Conservation (phyloP, 352 stramenopile species). For the Phytophthora chlamydospora region DNA sequence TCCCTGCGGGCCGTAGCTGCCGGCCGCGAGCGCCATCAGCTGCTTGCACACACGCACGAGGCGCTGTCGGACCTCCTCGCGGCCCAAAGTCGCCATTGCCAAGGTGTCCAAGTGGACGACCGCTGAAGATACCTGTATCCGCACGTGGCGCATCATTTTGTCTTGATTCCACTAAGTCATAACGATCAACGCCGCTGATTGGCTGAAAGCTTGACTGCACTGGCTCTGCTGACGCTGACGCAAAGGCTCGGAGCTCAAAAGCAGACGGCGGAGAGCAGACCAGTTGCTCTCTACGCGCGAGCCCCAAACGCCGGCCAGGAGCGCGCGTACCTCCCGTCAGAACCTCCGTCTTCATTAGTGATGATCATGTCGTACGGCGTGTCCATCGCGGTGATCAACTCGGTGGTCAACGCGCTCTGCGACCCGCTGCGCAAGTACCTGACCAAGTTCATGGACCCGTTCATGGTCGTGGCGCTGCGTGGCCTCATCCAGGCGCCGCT, state of each 20-base stretch:
- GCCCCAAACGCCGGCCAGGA: constrained; percentile 15
- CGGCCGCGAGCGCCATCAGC: constrained; percentile 35
- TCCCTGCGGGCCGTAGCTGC: constrained; percentile 54
- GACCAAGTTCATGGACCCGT: constrained; percentile 84
- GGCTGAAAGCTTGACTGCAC: constrained; percentile 16
- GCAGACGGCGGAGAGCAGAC: not conserved
- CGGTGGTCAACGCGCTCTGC: constrained; percentile 77
- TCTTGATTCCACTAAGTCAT: constrained; percentile 25
- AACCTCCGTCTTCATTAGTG: not conserved
- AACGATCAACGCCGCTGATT: constrained; percentile 11
- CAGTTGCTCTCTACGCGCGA: constrained; percentile 21
- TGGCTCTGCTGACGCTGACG: constrained; percentile 9
- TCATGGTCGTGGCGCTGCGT: constrained; percentile 72
- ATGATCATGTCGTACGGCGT: constrained; percentile 75
- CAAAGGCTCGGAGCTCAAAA: constrained; percentile 15
- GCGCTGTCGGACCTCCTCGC: constrained; percentile 39
- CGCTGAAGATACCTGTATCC: constrained; percentile 21
- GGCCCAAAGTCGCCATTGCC: constrained; percentile 13
- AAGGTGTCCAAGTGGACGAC: constrained; percentile 8
- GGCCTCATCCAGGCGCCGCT: constrained; percentile 75
- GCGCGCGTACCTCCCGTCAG: constrained; percentile 10
- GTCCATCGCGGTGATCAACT: constrained; percentile 82
- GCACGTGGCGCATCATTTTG: constrained; percentile 6
- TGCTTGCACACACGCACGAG: constrained; percentile 34
- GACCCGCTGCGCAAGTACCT: constrained; percentile 87